Conservation (phyloP, 768 basidiomycete genomes). For the Rhizopogon vulgaris region DNA sequence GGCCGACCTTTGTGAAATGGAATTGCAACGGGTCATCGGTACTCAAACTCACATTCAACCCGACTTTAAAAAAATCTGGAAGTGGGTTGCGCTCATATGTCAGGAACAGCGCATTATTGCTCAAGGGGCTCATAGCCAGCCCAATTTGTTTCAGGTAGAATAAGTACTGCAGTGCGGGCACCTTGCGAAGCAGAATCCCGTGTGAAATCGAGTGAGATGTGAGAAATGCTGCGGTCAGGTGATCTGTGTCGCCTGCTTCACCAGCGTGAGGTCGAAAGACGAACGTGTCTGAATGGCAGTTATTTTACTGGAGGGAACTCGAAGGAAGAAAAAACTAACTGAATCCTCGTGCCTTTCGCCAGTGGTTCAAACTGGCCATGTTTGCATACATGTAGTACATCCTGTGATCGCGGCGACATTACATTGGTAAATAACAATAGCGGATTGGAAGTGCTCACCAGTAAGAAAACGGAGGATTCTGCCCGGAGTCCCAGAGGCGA, state of each 20-base stretch:
- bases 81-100: conserved; percentile 96
- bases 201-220: conserved; percentile 98
- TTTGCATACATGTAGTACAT: conserved; percentile 98
- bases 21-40: conserved; percentile 96
- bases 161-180: conserved; percentile 93
- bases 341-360: conserved; percentile 83
- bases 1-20: conserved; percentile 89
- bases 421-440: neutral
- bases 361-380: conserved; percentile 90
- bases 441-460: conserved; percentile 46
- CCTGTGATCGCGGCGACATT: conserved; percentile 38
- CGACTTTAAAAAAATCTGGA: conserved; percentile 94
- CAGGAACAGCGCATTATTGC: conserved; percentile 96
- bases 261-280: conserved; percentile 96
- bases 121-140: conserved; percentile 96
- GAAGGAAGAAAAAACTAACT: conserved; percentile 48
- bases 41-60: conserved; percentile 92
- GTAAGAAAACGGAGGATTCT: conserved; percentile 93
- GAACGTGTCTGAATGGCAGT: conserved; percentile 67
- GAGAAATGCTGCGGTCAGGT: conserved; percentile 92
- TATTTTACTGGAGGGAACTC: neutral
- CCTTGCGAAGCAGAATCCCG: conserved; percentile 96
- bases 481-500: conserved; percentile 78
- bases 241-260: conserved; percentile 97
- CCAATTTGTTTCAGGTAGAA: conserved; percentile 99